These are phyloP conservation scores for Malus orientalis DNA, from an alignment of 306 rosid species.

Conservation along the genomic window DNA sequence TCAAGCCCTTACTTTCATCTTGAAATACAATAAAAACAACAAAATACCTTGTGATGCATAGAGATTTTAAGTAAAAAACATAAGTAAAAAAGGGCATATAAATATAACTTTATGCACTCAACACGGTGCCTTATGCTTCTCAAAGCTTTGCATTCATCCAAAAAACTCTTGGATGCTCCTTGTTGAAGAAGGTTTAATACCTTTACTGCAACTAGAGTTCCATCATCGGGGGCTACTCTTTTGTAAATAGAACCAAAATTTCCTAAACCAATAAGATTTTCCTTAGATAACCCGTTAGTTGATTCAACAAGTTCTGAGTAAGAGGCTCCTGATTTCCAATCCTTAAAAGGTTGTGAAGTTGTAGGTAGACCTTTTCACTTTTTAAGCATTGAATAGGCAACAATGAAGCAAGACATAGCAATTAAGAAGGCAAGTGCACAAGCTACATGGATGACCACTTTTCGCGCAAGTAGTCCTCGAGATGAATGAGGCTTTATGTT, in stretches of 20 bases:
- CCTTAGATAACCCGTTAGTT: constrained; percentile 6
- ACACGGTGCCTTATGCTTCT: not conserved
- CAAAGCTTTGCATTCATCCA: constrained; percentile 12
- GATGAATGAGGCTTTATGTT: not conserved
- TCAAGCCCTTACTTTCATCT: no score
- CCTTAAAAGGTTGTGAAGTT: not conserved
- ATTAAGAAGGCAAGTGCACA: not conserved
- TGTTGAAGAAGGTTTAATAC: constrained; percentile 29
- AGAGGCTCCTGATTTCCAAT: not conserved
- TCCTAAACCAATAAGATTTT: constrained; percentile 19
- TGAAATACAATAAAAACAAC: no score
- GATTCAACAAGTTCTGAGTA: not conserved
- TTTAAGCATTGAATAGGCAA: not conserved
- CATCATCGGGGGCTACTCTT: not conserved
- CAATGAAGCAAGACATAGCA: not conserved
- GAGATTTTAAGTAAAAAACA: no score
- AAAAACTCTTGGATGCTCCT: constrained; percentile 39
- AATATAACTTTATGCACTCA: no score
- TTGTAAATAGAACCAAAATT: not conserved
- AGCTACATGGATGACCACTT: not conserved
- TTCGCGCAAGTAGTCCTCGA: not conserved
- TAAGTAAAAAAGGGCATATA: no score
- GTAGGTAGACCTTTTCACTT: not conserved
- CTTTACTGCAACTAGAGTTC: constrained; percentile 22
- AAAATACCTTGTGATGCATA: no score